Base-by-base conservation (phyloP, 345 rosid species). In the Melastoma malabathricum region DNA sequence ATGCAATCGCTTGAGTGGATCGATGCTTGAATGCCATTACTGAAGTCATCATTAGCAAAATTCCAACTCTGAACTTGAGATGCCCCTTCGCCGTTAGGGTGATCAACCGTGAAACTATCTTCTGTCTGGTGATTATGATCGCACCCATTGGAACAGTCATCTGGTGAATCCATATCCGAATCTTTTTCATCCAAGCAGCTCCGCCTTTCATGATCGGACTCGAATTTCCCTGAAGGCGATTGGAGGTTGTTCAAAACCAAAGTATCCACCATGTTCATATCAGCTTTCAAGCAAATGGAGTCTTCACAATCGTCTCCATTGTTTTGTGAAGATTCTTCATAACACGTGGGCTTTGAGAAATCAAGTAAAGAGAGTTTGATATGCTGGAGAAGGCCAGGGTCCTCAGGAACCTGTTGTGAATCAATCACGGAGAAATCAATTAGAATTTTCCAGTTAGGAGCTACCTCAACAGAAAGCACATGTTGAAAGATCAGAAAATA, bases 1-100 rank as follows among this genome's bases (percentile, higher is more conserved):
- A 88, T 72, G 48, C 81, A 73, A 51, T 83, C 95, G 53, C 92
- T 88, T 0, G 92, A 79, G 49, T 79, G 84, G 50, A 87, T 38
- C n/a, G 93, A 77, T 58, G 76, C 77, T 18, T 68, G 82, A 22
- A 76, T 65, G 56, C 85, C 65, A 56, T 81, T 84, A 54, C 86
- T 79, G 67, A 88, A 64, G 59, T 88, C 94, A 49, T 83, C 94
- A 3, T 74, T 94, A 48, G 74, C 60, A 56, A 84, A 59, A 18
- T 82, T 84, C 90, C 86, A 69, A 29, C 75, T 71, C 55, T 72
- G 80, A 60, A 68, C 72, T 51, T 65, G 76, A 47, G 80, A 78
- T 53, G 68, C 65, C 23, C 56, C 41, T 12, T 12, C 78, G 14
- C 57, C 78, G 22, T 64, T 69, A 46, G 58, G 48, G 15, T 54